Base-by-base conservation (phyloP, 2,329 filamentous ascomycete species). In the Aureobasidium sp. region DNA sequence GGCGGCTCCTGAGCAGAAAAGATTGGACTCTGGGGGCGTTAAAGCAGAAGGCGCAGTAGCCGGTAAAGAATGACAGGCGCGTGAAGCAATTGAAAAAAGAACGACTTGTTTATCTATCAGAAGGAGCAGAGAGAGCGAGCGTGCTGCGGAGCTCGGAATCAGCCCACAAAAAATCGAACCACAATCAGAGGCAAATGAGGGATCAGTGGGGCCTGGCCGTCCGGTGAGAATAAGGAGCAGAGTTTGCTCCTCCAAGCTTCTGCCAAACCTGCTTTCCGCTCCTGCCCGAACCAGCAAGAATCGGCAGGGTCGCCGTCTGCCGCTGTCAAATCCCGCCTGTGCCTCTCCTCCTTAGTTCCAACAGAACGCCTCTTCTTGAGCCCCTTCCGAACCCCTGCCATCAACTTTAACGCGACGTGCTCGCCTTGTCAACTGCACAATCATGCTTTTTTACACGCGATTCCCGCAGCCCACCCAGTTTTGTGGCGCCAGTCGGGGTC, bases 181-280 rank as follows among this genome's bases (percentile, higher is more conserved):
- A 59, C 55, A 59, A 59, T 59, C 55, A 59, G 55, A 59, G 55
- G 55, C 55, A 59, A 59, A 59, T 59, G 43, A 59, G 55, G 55
- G 34, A 48, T 27, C 55, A 47, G 55, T 59, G 55, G 53, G 55
- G 55, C 41, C 43, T 48, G 43, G 37, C 43, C 53, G 27, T 36
- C 43, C 5, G 41, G 26, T 48, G 55, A 47, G 53, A 24, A 29
- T 59, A 59, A 26, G 55, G 43, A 48, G 51, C 51, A 57, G 53
- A 34, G 17, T 27, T 5, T 9, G 9, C 12, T 1, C 2, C 1
- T 1, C 5, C 41, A 48, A 20, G 53, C 8, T 36, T 46, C 41
- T 8, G 37, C 39, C 39, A 44, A 44, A 44, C 39, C 4, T 47
- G n/a, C 41, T 24, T 29, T 20, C 43, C 41, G 43, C 15, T 6